Evolutionary conservation across 2,329 filamentous ascomycete genomes (phyloP).

Genomic region (Cryphonectria nitschkei): DNA sequence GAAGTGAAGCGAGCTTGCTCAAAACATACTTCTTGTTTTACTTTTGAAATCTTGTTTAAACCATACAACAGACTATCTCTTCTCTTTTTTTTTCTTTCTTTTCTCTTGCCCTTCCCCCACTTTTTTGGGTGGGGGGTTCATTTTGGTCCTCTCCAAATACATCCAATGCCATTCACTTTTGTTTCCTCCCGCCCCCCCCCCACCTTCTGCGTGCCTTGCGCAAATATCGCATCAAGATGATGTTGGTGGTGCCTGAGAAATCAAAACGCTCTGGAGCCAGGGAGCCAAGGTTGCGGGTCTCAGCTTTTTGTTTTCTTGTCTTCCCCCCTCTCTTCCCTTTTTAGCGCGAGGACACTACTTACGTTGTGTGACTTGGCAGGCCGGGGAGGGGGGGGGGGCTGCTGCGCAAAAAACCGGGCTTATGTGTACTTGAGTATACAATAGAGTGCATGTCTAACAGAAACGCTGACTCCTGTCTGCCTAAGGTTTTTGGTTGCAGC

Average conservation of each 20-base stretch:
- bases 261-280: background rate
- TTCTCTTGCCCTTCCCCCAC: background rate
- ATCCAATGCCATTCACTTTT: background rate
- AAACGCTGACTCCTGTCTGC: background rate
- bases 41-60: background rate
- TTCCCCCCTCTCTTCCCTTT: background rate
- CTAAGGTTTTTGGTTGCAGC: background rate
- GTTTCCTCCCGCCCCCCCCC: background rate
- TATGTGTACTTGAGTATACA: background rate
- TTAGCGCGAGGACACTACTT: background rate
- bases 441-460: background rate
- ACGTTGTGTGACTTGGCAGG: background rate
- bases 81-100: background rate
- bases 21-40: background rate
- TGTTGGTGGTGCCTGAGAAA: background rate
- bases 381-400: constrained; percentile 5
- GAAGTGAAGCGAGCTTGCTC: background rate
- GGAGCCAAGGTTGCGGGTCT: background rate
- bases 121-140: background rate
- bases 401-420: background rate
- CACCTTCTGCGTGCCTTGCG: background rate
- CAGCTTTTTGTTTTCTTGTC: background rate
- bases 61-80: background rate
- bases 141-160: background rate
- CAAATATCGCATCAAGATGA: background rate